phyloP scores from a whole-genome alignment of 2,329 filamentous ascomycete genomes.

The Fusarium sp. region DNA sequence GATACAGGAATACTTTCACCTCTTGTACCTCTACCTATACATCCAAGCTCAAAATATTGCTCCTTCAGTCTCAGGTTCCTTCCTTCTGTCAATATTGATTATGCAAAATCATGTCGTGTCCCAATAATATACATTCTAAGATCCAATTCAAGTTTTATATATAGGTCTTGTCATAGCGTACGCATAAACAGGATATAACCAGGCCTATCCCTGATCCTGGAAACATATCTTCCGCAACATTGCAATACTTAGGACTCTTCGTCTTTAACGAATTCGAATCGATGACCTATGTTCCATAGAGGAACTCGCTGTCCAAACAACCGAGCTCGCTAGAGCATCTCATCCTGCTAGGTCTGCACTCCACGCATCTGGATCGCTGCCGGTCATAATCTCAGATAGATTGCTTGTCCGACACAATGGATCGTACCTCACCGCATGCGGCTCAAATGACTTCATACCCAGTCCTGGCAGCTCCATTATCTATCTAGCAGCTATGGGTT shows the following conservation, averaged over 20 bases:
- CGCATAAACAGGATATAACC: neutral
- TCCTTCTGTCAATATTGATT: neutral
- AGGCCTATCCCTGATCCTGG: neutral
- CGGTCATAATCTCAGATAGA: conserved; percentile 7
- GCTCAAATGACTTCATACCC: conserved; percentile 26
- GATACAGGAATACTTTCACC: neutral
- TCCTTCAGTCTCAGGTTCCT: conserved; percentile 7
- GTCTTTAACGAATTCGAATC: neutral
- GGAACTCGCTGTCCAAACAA: neutral
- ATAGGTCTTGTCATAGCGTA: neutral
- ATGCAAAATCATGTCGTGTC: conserved; percentile 1
- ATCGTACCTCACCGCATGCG: neutral
- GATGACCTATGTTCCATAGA: neutral
- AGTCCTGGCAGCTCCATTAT: conserved; percentile 1
- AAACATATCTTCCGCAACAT: neutral
- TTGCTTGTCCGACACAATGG: conserved; percentile 1
- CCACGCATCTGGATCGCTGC: neutral
- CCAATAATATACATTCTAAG: neutral
- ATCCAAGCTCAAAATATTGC: neutral
- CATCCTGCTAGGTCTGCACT: neutral
- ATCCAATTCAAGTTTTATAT: conserved; percentile 1
- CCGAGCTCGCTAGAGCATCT: neutral
- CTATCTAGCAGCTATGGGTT: neutral
- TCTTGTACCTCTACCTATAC: neutral
- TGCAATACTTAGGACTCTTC: neutral